These are phyloP conservation scores for Ascochyta lentis DNA, from an alignment of 2,329 filamentous ascomycete species.

Conservation along the genomic window DNA sequence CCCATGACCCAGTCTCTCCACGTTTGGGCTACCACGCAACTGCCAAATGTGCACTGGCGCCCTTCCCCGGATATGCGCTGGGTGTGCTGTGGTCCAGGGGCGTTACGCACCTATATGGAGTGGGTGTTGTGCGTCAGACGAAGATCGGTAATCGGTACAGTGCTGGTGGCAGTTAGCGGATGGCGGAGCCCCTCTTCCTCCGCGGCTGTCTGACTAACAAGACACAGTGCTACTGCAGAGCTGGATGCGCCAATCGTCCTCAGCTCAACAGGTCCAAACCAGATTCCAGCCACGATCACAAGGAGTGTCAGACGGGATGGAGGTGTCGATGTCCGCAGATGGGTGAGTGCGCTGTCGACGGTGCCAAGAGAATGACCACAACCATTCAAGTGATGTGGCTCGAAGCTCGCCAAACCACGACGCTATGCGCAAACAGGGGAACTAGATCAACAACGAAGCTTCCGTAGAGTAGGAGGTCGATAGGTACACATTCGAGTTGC, in stretches of 20 bases:
- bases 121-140: conserved; percentile 36
- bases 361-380: conserved; percentile 39
- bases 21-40: conserved; percentile 1
- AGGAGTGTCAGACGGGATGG: conserved; percentile 13
- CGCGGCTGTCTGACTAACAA: conserved; percentile 35
- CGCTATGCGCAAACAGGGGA: conserved; percentile 23
- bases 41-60: conserved; percentile 1
- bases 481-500: not conserved
- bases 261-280: conserved; percentile 17
- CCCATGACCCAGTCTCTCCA: conserved; percentile 1
- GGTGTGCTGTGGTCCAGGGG: conserved; percentile 20
- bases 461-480: not conserved
- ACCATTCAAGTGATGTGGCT: conserved; percentile 40
- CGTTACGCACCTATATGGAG: conserved; percentile 42
- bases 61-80: not conserved
- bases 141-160: conserved; percentile 24
- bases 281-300: conserved; percentile 2
- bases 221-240: conserved; percentile 19
- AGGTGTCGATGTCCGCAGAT: conserved; percentile 27
- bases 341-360: conserved; percentile 42
- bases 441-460: conserved; percentile 11
- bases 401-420: conserved; percentile 33
- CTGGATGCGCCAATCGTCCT: conserved; percentile 18
- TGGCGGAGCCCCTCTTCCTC: conserved; percentile 39
- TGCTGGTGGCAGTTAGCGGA: conserved; percentile 45